phyloP scores from a whole-genome alignment of 768 basidiomycete species.

The Coprinopsis strossmayeri region DNA sequence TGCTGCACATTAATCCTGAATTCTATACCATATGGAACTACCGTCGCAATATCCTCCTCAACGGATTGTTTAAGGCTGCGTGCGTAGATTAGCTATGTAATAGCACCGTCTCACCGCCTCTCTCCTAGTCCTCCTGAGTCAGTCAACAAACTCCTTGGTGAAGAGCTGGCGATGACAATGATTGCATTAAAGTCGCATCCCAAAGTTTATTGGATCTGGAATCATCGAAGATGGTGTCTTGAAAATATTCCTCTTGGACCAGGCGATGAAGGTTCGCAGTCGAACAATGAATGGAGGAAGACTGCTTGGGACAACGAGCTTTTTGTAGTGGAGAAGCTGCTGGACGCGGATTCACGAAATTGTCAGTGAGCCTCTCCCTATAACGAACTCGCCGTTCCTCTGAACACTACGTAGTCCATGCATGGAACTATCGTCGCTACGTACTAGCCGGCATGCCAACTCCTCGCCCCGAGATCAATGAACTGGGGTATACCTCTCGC shows the following conservation, averaged over 20 bases:
- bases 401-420: slow-evolving; percentile 63
- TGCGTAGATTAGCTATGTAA: slow-evolving; percentile 21
- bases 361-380: slow-evolving; percentile 48
- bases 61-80: slow-evolving; percentile 66
- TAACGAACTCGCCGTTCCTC: not conserved
- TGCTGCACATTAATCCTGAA: slow-evolving; percentile 87
- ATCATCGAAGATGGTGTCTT: slow-evolving; percentile 93
- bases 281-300: slow-evolving; percentile 64
- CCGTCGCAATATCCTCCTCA: slow-evolving; percentile 69
- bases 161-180: slow-evolving; percentile 80
- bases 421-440: slow-evolving; percentile 92
- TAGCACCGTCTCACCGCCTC: slow-evolving; percentile 1
- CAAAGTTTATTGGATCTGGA: slow-evolving; percentile 99
- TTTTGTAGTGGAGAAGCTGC: slow-evolving; percentile 85
- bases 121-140: slow-evolving; percentile 49
- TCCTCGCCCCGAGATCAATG: slow-evolving; percentile 49
- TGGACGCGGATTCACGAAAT: slow-evolving; percentile 86
- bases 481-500: slow-evolving; percentile 77
- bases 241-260: slow-evolving; percentile 79
- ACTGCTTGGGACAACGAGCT: slow-evolving; percentile 83
- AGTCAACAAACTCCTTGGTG: slow-evolving; percentile 54
- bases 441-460: slow-evolving; percentile 66
- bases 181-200: slow-evolving; percentile 76
- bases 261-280: slow-evolving; percentile 32
- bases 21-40: slow-evolving; percentile 98